A percentile compares a stretch with the other conserved stretches of the same genome.
These are phyloP conservation scores for Pleurotus citrinopileatus DNA, from an alignment of 768 basidiomycete genomes.

Conservation along the genomic window DNA sequence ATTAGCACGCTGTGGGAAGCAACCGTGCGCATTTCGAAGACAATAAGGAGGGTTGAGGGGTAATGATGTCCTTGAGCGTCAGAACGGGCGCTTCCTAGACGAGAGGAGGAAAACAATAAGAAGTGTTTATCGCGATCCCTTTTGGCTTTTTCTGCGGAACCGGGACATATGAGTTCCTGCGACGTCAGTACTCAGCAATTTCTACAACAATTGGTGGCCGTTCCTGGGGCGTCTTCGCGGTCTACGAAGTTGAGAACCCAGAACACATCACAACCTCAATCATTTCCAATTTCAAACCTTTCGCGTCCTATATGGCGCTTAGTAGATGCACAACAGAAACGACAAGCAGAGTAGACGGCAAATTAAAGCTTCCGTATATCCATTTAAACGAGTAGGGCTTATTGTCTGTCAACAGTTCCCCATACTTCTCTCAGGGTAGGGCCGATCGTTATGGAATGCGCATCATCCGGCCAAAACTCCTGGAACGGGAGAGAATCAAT, in stretches of 20 bases:
- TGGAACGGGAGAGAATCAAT: too few relatives aligned
- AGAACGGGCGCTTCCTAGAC: background rate
- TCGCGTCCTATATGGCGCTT: too few relatives aligned
- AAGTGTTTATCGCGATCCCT: background rate
- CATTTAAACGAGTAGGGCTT: too few relatives aligned
- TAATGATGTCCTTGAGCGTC: background rate
- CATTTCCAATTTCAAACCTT: background rate
- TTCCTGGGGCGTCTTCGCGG: background rate
- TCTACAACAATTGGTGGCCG: background rate
- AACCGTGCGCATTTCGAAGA: background rate
- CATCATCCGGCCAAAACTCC: background rate
- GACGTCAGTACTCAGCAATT: background rate
- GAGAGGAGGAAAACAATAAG: background rate
- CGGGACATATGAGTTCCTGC: background rate
- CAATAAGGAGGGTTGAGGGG: constrained; percentile 1
- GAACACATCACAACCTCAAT: background rate
- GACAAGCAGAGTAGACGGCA: too few relatives aligned
- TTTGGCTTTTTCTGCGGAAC: background rate
- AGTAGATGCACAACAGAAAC: too few relatives aligned
- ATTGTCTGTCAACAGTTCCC: too few relatives aligned
- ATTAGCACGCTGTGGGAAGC: background rate
- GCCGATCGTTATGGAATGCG: background rate
- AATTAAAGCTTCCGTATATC: too few relatives aligned
- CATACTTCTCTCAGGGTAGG: too few relatives aligned
- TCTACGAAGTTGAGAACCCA: background rate